phyloP scores from a whole-genome alignment of 768 basidiomycete genomes.

The Termitomyces sp. region DNA sequence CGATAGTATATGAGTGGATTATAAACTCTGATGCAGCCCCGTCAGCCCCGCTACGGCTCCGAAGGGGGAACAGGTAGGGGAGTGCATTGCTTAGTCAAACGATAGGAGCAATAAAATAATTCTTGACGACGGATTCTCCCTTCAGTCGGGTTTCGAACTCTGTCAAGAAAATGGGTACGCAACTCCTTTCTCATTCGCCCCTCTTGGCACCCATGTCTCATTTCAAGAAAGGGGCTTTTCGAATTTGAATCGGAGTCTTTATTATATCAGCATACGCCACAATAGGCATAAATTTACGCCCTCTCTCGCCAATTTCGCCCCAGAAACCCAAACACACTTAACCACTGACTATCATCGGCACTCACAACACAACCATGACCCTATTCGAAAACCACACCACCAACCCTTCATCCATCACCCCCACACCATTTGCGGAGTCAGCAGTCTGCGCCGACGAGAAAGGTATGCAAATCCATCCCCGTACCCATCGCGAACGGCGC shows the following conservation, averaged over 20 bases:
- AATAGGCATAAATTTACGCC: background rate
- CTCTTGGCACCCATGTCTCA: background rate
- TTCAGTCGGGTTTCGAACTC: too few species aligned
- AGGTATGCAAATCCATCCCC: background rate
- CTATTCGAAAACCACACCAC: background rate
- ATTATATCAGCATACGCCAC: background rate
- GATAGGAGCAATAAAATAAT: too few species aligned
- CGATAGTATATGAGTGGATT: too few species aligned
- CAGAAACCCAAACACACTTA: background rate
- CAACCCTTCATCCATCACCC: too few species aligned
- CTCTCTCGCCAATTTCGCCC: background rate
- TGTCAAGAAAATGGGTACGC: background rate
- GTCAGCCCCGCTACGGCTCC: too few species aligned
- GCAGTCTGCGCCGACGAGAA: background rate
- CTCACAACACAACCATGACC: background rate
- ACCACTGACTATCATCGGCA: background rate
- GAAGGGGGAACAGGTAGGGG: too few species aligned
- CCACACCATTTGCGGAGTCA: too few species aligned
- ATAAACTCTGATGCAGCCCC: too few species aligned
- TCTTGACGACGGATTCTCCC: too few species aligned
- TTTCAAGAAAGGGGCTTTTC: background rate
- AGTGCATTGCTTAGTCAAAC: too few species aligned
- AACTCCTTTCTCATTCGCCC: background rate
- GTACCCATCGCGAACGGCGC: background rate
- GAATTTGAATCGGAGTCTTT: background rate